Percentiles rank a stretch among this genome's conserved stretches.
Conservation (phyloP, 306 rosid genomes). For the Comarum palustre region DNA sequence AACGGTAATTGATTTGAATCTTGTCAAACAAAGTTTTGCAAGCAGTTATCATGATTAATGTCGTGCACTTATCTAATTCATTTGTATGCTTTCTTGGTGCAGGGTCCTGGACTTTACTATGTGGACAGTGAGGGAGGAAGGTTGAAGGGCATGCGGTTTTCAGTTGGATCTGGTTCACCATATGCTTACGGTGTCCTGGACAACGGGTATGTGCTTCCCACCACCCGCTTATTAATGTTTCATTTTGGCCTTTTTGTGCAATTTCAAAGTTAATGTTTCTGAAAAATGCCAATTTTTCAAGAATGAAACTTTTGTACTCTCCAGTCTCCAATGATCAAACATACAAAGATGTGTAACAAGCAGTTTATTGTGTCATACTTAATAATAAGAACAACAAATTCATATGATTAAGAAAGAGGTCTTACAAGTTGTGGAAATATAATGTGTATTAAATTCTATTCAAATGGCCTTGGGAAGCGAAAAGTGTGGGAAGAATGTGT, state of each 20-base stretch:
- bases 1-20: slow-evolving; percentile 50
- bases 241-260: background rate
- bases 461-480: background rate
- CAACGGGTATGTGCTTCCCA: slow-evolving; percentile 49
- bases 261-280: background rate
- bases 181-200: slow-evolving; percentile 96
- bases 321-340: background rate
- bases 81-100: slow-evolving; percentile 13
- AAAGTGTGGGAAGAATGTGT: background rate
- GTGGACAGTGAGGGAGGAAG: slow-evolving; percentile 99
- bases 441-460: background rate
- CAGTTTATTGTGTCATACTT: background rate
- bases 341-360: background rate
- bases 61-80: background rate
- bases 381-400: background rate
- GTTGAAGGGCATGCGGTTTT: slow-evolving; percentile 86
- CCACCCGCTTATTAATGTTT: background rate
- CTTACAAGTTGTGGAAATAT: background rate
- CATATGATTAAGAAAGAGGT: background rate
- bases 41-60: background rate
- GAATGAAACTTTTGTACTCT: background rate
- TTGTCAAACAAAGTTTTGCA: too few species aligned
- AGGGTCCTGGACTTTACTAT: slow-evolving; percentile 96
- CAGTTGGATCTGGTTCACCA: slow-evolving; percentile 98
- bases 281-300: background rate